Base-by-base conservation (phyloP, 129 eudicot genomes). In the Chrysanthemum makinoi region DNA sequence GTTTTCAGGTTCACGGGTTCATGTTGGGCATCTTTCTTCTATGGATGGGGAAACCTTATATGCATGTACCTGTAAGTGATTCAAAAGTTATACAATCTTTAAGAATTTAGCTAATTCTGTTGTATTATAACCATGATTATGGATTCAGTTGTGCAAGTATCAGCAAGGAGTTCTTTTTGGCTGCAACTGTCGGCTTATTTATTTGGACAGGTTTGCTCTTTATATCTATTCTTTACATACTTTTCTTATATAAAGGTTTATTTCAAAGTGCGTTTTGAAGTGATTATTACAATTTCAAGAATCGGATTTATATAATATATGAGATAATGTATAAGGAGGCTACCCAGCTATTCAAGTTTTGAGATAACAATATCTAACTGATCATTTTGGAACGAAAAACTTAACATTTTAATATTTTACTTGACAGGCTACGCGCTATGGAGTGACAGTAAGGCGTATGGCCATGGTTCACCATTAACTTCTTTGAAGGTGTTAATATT, bases 1-100 rank as follows among this genome's bases (percentile, higher is more conserved):
- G 57, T 26, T 3, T 81, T 73, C 87, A 91, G 97, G 97, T 91
- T 91, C 81, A 80, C 86, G 10, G 97, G 97, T 64, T 84, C 97
- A 51, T 62, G 80, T 46, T 88, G 97, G 97, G 96, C 88, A 26
- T 80, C 89, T 58, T 69, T 88, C 62, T 81, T 91, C 61, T 91
- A 91, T 66, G 97, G 97, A 75, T 91, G 93, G 97, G 96, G 96
- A 65, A 91, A 91, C 83, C 90, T 88, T 59, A 50, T 84, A 74
- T 91, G 92, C 83, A 51, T 91, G 83, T 91, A 86, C 82, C 70
- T 86, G 97, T 91, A 84, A 81, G 81, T 66, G 55, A 82, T 76
- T 61, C 20, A 14, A 58, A 67, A 26, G 20, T n/a, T 48, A 65
- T 69, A 65, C 50, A 19, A 65, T 79, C 12, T 66, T 61, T 30